Evolutionary conservation across 441 rosid genomes (phyloP), one percentile per base, ranked within the genome.

Genomic region (Adansonia rubrostipa): DNA sequence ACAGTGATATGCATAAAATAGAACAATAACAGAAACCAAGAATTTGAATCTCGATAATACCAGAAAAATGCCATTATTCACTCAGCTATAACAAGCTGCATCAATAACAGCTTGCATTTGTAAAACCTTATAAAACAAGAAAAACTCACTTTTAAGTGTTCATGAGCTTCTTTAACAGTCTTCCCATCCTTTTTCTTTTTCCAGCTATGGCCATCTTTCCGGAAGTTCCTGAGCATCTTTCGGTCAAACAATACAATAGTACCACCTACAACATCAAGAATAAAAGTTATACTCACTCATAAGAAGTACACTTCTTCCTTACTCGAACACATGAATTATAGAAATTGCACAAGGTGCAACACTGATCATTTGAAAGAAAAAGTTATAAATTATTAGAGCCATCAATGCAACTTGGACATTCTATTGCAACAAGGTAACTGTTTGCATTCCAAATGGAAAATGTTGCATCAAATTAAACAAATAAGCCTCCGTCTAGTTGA

Each of bases 161-260:
- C 99, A 28, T 96, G 99, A 84, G 99, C 99, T 88, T 96, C 99
- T 83, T 94, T 96, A 71, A 94, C 89, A 2, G 98, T 96, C 91
- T 91, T 96, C 78, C 99, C 99, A 81, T 96, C 99, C 63, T 91
- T 93, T 81, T 96, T 96, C 96, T 94, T 96, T 89, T 94, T 96
- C 99, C 99, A 96, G 82, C 82, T 93, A 85, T 92, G 98, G 79
- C 99, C 98, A 86, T 96, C 99, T 84, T 88, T 94, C 73, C 99
- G 86, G 80, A 96, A 96, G 84, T 96, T 94, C 84, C 99, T 92
- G 75, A 96, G 90, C 97, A 89, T 93, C 90, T 92, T 96, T 54
- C 99, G 95, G 76, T 96, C 99, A 79, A 93, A 94, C 76, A 96
- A 84, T 69, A 88, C 80, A 77, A 94, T 85, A 4, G 82, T 86